phyloP scores from a whole-genome alignment of 2,329 filamentous ascomycete species.

The Colletotrichum zoysiae region DNA sequence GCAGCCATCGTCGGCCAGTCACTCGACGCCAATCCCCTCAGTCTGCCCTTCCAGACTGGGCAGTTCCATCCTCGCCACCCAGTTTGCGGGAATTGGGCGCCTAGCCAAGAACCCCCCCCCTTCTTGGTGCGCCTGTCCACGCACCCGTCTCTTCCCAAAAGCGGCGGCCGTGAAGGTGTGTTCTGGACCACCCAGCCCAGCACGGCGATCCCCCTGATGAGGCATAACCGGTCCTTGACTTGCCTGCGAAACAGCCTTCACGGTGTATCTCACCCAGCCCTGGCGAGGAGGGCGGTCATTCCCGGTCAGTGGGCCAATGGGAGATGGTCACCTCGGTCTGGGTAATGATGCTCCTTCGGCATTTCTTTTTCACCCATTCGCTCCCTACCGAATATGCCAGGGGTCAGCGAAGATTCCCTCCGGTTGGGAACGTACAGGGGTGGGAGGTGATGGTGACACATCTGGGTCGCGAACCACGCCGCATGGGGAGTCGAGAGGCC shows the following conservation, averaged over 20 bases:
- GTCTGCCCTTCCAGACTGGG: background rate
- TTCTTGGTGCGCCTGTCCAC: background rate
- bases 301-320: conserved; percentile 15
- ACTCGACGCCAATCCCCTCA: conserved; percentile 18
- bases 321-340: conserved; percentile 7
- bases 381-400: conserved; percentile 29
- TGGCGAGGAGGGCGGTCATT: conserved; percentile 2
- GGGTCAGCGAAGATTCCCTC: conserved; percentile 1
- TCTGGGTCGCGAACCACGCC: background rate
- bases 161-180: conserved; percentile 8
- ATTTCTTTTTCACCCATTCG: conserved; percentile 17
- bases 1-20: conserved; percentile 22
- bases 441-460: background rate
- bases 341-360: conserved; percentile 5
- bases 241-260: conserved; percentile 11
- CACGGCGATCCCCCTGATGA: conserved; percentile 2
- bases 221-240: conserved; percentile 3
- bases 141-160: conserved; percentile 13
- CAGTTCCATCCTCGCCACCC: conserved; percentile 9
- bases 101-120: background rate
- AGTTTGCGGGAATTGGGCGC: conserved; percentile 18
- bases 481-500: conserved; percentile 1
- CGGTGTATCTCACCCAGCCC: conserved; percentile 7
- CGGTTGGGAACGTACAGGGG: conserved; percentile 13
- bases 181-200: conserved; percentile 13